A percentile compares a stretch with the other conserved stretches of the same genome.
These are phyloP conservation scores for Ophiostoma novo-ulmi DNA, from an alignment of 2,329 filamentous ascomycete species.

Conservation along the genomic window DNA sequence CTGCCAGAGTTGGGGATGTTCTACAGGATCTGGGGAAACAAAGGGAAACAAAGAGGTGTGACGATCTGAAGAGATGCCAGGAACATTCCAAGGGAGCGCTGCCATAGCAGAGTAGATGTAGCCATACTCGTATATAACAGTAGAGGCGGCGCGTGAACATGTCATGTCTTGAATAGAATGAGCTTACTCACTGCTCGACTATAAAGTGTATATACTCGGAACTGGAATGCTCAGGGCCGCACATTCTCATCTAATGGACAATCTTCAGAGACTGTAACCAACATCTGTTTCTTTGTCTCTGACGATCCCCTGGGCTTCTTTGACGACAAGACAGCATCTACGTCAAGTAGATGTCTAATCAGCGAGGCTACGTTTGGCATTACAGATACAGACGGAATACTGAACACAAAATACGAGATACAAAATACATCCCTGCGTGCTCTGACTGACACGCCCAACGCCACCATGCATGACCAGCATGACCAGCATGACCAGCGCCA, in stretches of 20 bases:
- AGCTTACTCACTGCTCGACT: background rate
- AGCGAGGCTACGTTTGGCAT: background rate
- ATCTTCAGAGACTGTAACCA: background rate
- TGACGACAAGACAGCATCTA: background rate
- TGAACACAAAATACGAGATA: no score
- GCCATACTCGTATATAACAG: background rate
- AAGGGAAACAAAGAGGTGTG: background rate
- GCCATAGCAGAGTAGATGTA: background rate
- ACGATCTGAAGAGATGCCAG: background rate
- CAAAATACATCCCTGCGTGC: background rate
- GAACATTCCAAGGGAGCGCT: background rate
- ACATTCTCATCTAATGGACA: background rate
- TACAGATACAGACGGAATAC: no score
- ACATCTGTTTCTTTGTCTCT: background rate
- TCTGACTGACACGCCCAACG: slow-evolving; percentile 1
- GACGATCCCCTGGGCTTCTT: background rate
- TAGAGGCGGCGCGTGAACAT: no score
- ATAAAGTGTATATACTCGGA: background rate
- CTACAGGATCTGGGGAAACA: background rate
- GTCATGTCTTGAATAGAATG: no score
- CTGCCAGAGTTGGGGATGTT: background rate
- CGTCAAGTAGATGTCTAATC: background rate
- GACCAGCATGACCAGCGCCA: background rate
- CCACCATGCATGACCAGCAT: background rate
- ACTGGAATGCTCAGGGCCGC: background rate